These are phyloP conservation scores for Aspergillus terreus DNA, from an alignment of 2,329 filamentous ascomycete species.

Conservation along the genomic window DNA sequence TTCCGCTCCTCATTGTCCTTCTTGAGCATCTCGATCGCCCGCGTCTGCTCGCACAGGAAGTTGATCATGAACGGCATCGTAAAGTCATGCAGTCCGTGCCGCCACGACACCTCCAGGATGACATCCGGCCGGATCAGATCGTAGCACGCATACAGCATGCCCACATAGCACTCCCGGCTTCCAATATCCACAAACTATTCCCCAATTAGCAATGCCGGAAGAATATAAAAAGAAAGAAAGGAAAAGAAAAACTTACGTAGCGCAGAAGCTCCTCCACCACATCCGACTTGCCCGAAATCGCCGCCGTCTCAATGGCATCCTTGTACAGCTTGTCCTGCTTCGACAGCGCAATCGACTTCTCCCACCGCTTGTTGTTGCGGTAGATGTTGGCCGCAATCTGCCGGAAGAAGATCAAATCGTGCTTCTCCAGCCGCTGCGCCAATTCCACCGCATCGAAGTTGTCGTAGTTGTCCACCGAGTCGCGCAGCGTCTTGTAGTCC, in stretches of 20 bases:
- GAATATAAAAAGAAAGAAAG: background rate
- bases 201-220: constrained; percentile 69
- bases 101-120: constrained; percentile 96
- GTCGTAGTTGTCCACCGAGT: constrained; percentile 98
- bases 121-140: constrained; percentile 91
- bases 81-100: constrained; percentile 88
- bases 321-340: constrained; percentile 99
- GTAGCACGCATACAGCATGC: constrained; percentile 98
- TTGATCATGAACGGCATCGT: constrained; percentile 99
- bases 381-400: constrained; percentile 98
- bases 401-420: constrained; percentile 97
- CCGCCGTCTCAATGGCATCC: constrained; percentile 96
- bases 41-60: constrained; percentile 85
- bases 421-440: constrained; percentile 88
- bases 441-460: constrained; percentile 97
- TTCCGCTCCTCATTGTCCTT: constrained; percentile 96
- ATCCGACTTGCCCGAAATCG: constrained; percentile 83
- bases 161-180: constrained; percentile 98
- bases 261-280: constrained; percentile 93
- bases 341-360: constrained; percentile 94
- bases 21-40: constrained; percentile 78
- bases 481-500: constrained; percentile 96
- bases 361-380: constrained; percentile 99
- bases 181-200: constrained; percentile 99
- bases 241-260: constrained; percentile 69